phyloP scores from a whole-genome alignment of 208 protist species.

The Trypanosoma cruzi region DNA sequence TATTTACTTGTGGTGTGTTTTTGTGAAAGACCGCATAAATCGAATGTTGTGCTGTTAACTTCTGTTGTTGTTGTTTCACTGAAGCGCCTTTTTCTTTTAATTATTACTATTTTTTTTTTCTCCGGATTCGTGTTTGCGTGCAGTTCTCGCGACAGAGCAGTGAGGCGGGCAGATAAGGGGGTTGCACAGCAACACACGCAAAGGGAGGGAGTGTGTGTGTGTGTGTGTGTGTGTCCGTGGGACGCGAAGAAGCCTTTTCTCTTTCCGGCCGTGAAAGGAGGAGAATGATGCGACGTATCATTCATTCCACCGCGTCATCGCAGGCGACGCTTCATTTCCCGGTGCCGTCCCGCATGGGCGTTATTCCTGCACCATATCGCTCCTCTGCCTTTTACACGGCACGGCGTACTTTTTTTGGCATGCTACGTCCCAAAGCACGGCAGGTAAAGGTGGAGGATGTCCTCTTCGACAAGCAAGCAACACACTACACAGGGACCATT shows the following conservation, averaged over 20 bases:
- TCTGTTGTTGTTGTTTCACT: background rate
- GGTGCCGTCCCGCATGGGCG: background rate
- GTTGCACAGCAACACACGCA: background rate
- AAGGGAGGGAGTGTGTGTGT: background rate
- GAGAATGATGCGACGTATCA: slow-evolving; percentile 9
- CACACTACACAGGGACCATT: slow-evolving; percentile 73
- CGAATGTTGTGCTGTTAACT: background rate
- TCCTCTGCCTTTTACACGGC: background rate
- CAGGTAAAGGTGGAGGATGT: slow-evolving; percentile 73
- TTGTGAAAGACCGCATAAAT: background rate
- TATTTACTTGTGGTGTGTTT: background rate
- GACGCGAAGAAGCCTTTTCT: background rate
- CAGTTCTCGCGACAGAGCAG: background rate
- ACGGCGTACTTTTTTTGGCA: slow-evolving; percentile 37
- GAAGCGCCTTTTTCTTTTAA: background rate
- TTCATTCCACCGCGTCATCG: background rate
- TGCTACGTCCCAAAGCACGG: slow-evolving; percentile 31
- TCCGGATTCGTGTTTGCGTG: background rate
- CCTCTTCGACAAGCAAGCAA: slow-evolving; percentile 72
- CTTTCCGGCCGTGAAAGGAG: background rate
- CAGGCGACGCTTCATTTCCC: background rate
- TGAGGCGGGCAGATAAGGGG: background rate
- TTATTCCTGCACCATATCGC: background rate
- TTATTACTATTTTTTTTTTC: background rate
- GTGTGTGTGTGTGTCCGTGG: too few relatives aligned